These are phyloP conservation scores for Cyathus striatus DNA, from an alignment of 768 basidiomycete species.

Conservation along the genomic window DNA sequence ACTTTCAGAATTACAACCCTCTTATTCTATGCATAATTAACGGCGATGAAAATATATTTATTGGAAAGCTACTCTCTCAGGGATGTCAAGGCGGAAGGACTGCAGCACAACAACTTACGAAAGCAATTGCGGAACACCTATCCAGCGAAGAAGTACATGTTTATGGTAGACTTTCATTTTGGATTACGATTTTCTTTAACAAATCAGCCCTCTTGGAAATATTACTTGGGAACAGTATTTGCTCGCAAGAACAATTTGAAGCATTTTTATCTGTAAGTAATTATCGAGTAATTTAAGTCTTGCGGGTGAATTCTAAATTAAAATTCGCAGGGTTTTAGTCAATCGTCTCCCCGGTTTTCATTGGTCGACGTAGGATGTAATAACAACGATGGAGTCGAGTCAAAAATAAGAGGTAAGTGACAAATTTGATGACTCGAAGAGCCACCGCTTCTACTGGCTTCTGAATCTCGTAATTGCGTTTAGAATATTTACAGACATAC, in stretches of 20 bases:
- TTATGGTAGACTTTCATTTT: constrained; percentile 66
- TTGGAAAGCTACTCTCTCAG: constrained; percentile 49
- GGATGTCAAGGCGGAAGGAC: constrained; percentile 64
- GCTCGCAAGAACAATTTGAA: constrained; percentile 62
- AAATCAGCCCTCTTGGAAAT: constrained; percentile 47
- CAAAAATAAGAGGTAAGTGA: constrained; percentile 66
- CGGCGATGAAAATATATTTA: constrained; percentile 67
- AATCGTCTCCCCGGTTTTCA: constrained; percentile 66
- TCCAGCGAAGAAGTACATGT: constrained; percentile 55
- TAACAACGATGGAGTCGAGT: constrained; percentile 55
- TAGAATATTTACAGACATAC: constrained; percentile 73
- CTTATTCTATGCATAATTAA: constrained; percentile 74
- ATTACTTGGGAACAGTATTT: constrained; percentile 48
- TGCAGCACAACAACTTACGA: constrained; percentile 62
- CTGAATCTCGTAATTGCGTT: background rate
- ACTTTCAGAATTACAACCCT: constrained; percentile 61
- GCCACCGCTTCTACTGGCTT: too few species aligned
- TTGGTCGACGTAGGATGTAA: constrained; percentile 65
- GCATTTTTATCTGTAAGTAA: constrained; percentile 50
- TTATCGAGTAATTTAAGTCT: background rate
- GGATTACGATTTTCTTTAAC: constrained; percentile 72
- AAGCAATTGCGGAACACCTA: constrained; percentile 64
- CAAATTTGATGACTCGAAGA: background rate
- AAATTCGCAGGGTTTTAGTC: constrained; percentile 54
- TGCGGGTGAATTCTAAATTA: constrained; percentile 2